A percentile compares a stretch with the other conserved stretches of the same genome.
phyloP scores from a whole-genome alignment of 768 basidiomycete species.

The Xerocomellus chrysenteron region DNA sequence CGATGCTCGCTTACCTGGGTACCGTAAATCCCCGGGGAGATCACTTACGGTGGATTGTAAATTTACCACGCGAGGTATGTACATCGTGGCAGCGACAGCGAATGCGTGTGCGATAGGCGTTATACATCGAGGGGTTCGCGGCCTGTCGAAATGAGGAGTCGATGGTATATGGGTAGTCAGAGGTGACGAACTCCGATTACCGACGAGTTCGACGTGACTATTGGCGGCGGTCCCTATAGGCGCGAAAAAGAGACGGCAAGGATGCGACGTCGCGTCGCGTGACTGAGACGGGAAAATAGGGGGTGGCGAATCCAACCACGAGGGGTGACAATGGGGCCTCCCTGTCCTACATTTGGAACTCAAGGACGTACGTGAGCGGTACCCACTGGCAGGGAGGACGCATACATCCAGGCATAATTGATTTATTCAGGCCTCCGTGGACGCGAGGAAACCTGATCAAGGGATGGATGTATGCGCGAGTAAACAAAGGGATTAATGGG shows the following conservation, averaged over 20 bases:
- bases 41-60: neutral
- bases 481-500: neutral
- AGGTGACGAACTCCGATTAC: no score
- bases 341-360: neutral
- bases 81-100: neutral
- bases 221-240: neutral
- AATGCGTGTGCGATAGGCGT: neutral
- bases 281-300: neutral
- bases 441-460: neutral
- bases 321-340: no score
- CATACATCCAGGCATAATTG: neutral
- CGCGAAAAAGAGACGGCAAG: no score
- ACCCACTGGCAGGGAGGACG: no score
- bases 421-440: neutral
- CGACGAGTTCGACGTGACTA: neutral
- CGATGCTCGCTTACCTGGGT: neutral
- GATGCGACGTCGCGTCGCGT: no score
- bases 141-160: neutral
- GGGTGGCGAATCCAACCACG: no score
- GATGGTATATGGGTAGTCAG: neutral
- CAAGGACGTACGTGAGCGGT: neutral
- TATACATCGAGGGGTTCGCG: neutral
- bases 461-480: neutral
- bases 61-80: no score
- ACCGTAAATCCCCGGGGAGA: no score